Evolutionary conservation across 805 yeast genomes (phyloP), one percentile per base, ranked within the genome.

Genomic region (Sugiyamaella qingdaonensis): DNA sequence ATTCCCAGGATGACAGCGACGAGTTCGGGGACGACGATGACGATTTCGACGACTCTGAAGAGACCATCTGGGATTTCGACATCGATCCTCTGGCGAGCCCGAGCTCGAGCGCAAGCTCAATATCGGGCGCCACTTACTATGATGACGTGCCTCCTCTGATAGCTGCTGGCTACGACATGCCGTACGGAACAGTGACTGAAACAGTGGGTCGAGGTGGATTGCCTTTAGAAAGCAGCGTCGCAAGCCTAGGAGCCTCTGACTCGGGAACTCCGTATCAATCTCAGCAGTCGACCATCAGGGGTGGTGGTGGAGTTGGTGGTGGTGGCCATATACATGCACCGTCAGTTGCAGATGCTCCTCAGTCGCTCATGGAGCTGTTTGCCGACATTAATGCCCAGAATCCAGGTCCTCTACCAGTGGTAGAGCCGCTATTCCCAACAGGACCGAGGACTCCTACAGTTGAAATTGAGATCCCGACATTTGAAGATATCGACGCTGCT

Each of bases 61-160:
- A 57, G 24, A 68, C 68, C 84, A 18, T 54, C 65, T 89, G 96
- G 97, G 96, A 89, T 69, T 89, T 89, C 63, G 96, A 89, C 67
- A 86, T 56, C 10, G 59, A 54, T 24, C 48, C 54, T 13, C 33
- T 1, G 16, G 33, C 18, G 36, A 49, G 53, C 18, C 59, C 57
- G 10, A 58, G 60, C 29, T 10, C 46, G 11, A 8, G 29, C 27
- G 21, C 16, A 19, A 13, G 27, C 36, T 11, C 46, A 19, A 21
- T 48, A 48, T 24, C 51, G 18, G 34, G 36, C 46, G 10, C 49
- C 21, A 16, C 49, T 16, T 11, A 3, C 18, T 21, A n/a, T 46
- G 33, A 31, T 4, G 32, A 43, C 33, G 34, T 19, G 16, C n/a
- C 34, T n/a, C 13, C 49, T 16, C 10, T 34, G n/a, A 9, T 13